phyloP scores from a whole-genome alignment of 140 eudicot species.

The Senecio squalidus region DNA sequence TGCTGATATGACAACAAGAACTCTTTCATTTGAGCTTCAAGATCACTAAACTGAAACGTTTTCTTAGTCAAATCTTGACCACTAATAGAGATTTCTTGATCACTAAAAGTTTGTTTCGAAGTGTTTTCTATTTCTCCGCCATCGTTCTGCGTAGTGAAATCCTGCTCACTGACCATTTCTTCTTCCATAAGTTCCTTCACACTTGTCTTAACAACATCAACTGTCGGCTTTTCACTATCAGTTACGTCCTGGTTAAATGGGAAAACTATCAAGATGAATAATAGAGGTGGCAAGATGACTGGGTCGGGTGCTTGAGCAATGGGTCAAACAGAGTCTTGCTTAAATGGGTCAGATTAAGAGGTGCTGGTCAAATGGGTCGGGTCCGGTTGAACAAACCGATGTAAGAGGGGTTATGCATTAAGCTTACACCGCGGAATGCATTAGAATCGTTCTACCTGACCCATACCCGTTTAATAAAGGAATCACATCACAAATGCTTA shows the following conservation, averaged over 20 bases:
- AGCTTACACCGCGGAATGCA: neutral
- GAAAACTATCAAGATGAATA: neutral
- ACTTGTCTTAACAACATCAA: conserved; percentile 52
- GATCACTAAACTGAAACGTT: conserved; percentile 36
- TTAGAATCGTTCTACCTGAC: neutral
- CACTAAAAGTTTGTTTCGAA: conserved; percentile 31
- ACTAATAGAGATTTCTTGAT: conserved; percentile 23
- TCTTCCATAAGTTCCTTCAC: conserved; percentile 93
- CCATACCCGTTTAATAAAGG: neutral
- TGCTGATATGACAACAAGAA: conserved; percentile 43
- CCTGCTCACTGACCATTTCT: conserved; percentile 70
- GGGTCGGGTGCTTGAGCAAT: neutral
- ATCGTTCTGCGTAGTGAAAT: conserved; percentile 13
- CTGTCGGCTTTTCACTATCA: conserved; percentile 27
- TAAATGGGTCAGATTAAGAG: neutral
- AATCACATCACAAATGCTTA: conserved; percentile 17
- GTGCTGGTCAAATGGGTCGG: neutral
- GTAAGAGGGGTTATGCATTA: neutral
- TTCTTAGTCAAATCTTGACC: conserved; percentile 29
- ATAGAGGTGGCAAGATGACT: neutral
- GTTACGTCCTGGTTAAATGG: conserved; percentile 34
- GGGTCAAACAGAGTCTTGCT: neutral
- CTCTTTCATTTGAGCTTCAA: conserved; percentile 58
- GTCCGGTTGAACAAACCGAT: neutral
- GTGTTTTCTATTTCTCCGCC: conserved; percentile 14